Percentiles rank a stretch among this genome's conserved stretches.
Conservation (phyloP, 202 grass and related monocot genomes). For the Elaeis oleifera region DNA sequence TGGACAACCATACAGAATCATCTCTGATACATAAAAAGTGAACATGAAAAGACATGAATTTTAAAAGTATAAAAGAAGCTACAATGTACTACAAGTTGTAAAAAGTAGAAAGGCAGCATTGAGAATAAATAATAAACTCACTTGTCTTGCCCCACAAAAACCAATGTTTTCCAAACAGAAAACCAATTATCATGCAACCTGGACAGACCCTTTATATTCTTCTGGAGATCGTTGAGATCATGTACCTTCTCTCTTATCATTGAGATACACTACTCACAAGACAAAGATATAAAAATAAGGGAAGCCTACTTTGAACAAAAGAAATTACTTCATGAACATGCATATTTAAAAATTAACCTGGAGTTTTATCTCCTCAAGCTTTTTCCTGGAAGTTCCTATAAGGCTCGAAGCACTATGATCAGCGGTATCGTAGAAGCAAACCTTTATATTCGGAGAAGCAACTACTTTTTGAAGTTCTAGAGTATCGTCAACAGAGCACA, state of each 20-base stretch:
- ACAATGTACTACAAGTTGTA: too few relatives aligned
- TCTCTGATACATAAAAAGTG: too few relatives aligned
- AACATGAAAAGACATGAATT: too few relatives aligned
- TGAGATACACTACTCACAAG: constrained; percentile 44
- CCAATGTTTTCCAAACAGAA: constrained; percentile 91
- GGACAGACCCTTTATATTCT: constrained; percentile 57
- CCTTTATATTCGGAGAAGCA: constrained; percentile 64
- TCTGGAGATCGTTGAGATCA: constrained; percentile 60
- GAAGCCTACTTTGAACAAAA: constrained; percentile 20
- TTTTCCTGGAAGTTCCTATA: constrained; percentile 35
- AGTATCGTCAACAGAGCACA: constrained; percentile 59
- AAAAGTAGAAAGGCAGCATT: too few relatives aligned
- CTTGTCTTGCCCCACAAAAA: constrained; percentile 74
- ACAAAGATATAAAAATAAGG: constrained; percentile 26
- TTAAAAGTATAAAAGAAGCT: too few relatives aligned
- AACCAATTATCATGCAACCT: constrained; percentile 71
- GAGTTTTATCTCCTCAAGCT: constrained; percentile 52
- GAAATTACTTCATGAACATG: constrained; percentile 3
- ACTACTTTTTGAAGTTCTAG: constrained; percentile 70
- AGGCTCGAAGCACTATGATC: constrained; percentile 28
- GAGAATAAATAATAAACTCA: constrained; percentile 23
- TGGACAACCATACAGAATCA: too few relatives aligned
- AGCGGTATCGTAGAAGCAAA: constrained; percentile 59
- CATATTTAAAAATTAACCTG: constrained; percentile 39
- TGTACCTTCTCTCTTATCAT: constrained; percentile 46